Base-by-base conservation (phyloP, 306 rosid genomes). In the Lupinus albus region DNA sequence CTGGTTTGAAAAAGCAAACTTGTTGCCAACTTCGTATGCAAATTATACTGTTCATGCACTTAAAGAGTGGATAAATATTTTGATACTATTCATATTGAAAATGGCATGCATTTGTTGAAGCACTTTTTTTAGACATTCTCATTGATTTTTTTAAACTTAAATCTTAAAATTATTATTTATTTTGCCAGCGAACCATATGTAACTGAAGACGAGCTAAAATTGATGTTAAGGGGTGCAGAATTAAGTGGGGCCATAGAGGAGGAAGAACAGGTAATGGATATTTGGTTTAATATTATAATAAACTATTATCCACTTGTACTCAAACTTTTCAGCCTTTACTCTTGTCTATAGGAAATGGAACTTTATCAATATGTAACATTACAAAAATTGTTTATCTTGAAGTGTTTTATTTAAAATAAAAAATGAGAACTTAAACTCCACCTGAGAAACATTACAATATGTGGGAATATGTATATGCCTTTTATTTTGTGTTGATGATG, bases 211-310 rank as follows among this genome's bases (percentile, higher is more conserved):
- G 99, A 94, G 76, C 84, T 94, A 72, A 94, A 94, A 78, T 76
- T 91, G 88, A 94, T 94, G 96, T 74, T 94, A 80, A 85, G 99
- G 77, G 99, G 99, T 71, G 99, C 99, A 56, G 99, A 94, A 59
- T 75, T 94, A 83, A 94, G 99, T 61, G 99, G 99, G 65, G 99
- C 99, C 51, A 94, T 94, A 58, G 99, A 94, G 82, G 99, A 94
- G 87, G 99, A 94, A 82, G 99, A 94, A 74, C 99, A 94, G 96
- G 99, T 94, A 85, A 51, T 82, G 74, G 59, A 73, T 55, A 50
- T 67, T 39, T 33, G 25, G 18, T 36, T 69, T 46, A 65, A 55
- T 61, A 35, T 65, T 17, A 53, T 61, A 18, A 18, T 48, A 13
- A 11, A 41, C 18, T 66, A 14, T 49, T 61, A 20, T 64, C 47